Evolutionary conservation across 2,329 filamentous ascomycete genomes (phyloP).

Genomic region (Neonectria hederae): DNA sequence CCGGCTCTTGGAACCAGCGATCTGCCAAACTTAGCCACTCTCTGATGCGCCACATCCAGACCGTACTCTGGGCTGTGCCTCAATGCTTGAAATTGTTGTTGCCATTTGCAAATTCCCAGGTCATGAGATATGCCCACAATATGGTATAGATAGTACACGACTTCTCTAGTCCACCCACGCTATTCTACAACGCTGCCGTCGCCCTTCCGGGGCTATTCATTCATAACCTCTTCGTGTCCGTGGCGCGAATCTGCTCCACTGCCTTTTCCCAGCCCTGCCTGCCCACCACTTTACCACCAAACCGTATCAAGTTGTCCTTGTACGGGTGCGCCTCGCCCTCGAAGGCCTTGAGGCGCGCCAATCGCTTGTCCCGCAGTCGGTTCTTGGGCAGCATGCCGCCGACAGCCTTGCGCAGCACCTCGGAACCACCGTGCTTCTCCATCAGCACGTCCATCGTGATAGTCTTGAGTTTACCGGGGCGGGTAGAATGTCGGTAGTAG

Average conservation of each 20-base stretch:
- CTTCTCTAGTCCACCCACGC: conserved; percentile 32
- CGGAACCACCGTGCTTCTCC: conserved; percentile 90
- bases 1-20: too few relatives aligned
- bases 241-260: conserved; percentile 60
- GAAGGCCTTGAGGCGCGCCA: conserved; percentile 93
- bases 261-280: conserved; percentile 62
- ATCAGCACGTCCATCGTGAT: conserved; percentile 97
- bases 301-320: conserved; percentile 83
- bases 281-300: conserved; percentile 68
- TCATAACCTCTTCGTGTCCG: conserved; percentile 62
- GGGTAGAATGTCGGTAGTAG: conserved; percentile 94
- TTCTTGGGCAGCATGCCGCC: conserved; percentile 99
- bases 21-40: neutral
- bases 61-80: neutral
- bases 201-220: conserved; percentile 2
- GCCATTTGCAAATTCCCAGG: conserved; percentile 40
- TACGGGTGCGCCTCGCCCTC: conserved; percentile 94
- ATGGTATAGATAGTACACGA: conserved; percentile 48
- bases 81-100: conserved; percentile 23
- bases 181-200: conserved; percentile 28
- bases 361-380: conserved; percentile 83
- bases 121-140: conserved; percentile 42
- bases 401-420: conserved; percentile 91
- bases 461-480: conserved; percentile 84
- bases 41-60: neutral